Evolutionary conservation across 179 eudicot species (phyloP).

Genomic region (Spinacia oleracea): DNA sequence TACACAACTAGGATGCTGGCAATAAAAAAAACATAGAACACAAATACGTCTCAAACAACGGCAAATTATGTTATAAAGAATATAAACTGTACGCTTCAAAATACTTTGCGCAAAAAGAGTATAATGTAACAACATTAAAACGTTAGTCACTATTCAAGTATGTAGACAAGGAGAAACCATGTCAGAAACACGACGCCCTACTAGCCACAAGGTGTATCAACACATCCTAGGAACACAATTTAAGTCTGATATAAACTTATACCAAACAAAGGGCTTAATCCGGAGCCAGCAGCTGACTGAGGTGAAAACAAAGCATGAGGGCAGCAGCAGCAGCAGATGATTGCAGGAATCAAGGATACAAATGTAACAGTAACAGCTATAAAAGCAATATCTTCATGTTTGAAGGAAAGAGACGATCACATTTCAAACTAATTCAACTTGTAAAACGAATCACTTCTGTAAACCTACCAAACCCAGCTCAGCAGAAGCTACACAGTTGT

Average conservation of each 20-base stretch:
- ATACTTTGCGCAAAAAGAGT: background rate
- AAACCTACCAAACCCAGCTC: background rate
- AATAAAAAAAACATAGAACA: too few species aligned
- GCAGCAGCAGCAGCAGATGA: background rate
- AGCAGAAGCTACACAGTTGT: constrained; percentile 43
- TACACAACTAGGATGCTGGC: background rate
- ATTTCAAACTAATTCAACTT: background rate
- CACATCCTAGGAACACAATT: background rate
- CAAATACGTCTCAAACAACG: too few species aligned
- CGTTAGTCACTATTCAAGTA: background rate
- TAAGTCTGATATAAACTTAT: background rate
- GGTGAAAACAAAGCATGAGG: background rate
- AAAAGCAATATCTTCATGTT: background rate
- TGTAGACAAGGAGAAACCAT: background rate
- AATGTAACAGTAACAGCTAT: background rate
- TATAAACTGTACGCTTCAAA: background rate
- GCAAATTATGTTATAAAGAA: too few species aligned
- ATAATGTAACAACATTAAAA: background rate
- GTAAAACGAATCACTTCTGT: background rate
- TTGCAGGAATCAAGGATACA: background rate
- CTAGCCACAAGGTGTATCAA: background rate
- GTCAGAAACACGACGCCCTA: background rate
- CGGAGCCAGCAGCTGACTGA: background rate
- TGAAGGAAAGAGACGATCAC: background rate
- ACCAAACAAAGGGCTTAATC: background rate